These are phyloP conservation scores for Fusarium irregulare DNA, from an alignment of 2,329 filamentous ascomycete genomes.

Conservation along the genomic window DNA sequence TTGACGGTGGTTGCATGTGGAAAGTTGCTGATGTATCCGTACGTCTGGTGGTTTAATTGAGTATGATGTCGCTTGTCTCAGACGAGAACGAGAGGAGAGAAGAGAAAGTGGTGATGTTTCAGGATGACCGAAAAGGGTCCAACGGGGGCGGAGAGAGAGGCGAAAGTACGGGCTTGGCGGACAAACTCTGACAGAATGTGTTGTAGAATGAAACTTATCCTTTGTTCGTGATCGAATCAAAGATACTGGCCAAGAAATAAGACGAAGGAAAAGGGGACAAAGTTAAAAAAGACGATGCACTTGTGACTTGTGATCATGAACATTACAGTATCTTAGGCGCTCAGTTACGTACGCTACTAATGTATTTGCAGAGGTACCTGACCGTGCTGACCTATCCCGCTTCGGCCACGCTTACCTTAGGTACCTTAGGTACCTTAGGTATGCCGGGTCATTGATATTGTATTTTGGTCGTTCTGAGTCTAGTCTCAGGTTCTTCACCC, in stretches of 20 bases:
- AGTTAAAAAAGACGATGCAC: slow-evolving; percentile 21
- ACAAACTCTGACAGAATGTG: slow-evolving; percentile 9
- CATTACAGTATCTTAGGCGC: neutral
- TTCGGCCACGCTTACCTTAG: neutral
- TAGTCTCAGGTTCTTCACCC: slow-evolving; percentile 11
- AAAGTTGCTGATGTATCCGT: neutral
- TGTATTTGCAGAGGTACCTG: neutral
- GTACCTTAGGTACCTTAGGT: too few relatives aligned
- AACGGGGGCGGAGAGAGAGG: slow-evolving; percentile 9
- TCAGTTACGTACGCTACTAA: neutral
- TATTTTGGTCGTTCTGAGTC: slow-evolving; percentile 11
- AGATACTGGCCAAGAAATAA: slow-evolving; percentile 6
- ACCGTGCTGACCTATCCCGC: neutral
- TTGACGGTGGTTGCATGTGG: slow-evolving; percentile 42
- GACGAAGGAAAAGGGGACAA: slow-evolving; percentile 4
- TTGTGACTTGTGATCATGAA: slow-evolving; percentile 37
- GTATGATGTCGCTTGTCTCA: slow-evolving; percentile 27
- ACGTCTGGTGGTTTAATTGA: slow-evolving; percentile 12
- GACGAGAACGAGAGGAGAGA: neutral
- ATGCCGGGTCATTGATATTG: slow-evolving; percentile 16
- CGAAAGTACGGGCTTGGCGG: neutral
- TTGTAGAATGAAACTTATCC: slow-evolving; percentile 10
- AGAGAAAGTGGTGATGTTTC: slow-evolving; percentile 39
- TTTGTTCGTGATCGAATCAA: neutral
- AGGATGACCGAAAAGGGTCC: slow-evolving; percentile 24